Evolutionary conservation across 495 filamentous ascomycete genomes (phyloP).

Genomic region (Hypoxylon crocopeplum): DNA sequence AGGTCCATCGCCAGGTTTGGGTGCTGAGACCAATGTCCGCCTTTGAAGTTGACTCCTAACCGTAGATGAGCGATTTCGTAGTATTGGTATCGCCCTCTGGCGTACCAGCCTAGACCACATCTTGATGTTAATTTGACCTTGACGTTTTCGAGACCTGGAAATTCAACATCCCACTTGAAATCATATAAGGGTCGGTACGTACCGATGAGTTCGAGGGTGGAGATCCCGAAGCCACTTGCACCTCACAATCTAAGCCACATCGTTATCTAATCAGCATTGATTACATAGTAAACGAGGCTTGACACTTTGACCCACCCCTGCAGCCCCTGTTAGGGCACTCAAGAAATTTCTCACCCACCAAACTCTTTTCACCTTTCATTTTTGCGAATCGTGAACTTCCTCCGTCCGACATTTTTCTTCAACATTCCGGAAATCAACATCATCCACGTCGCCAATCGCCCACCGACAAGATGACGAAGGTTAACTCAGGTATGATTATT

Average conservation of each 20-base stretch:
- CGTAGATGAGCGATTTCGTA: constrained; percentile 20
- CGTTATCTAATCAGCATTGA: constrained; percentile 14
- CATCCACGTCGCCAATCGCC: constrained; percentile 32
- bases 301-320: background rate
- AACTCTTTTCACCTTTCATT: constrained; percentile 5
- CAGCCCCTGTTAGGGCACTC: constrained; percentile 29
- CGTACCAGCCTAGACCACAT: constrained; percentile 50
- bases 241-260: constrained; percentile 14
- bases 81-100: constrained; percentile 35
- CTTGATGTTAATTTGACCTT: constrained; percentile 17
- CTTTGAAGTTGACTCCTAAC: constrained; percentile 35
- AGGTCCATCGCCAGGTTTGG: constrained; percentile 66
- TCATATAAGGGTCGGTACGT: constrained; percentile 16
- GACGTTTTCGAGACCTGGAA: constrained; percentile 16
- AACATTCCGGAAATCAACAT: constrained; percentile 4
- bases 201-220: background rate
- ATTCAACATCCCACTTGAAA: constrained; percentile 26
- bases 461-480: constrained; percentile 62
- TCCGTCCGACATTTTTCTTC: constrained; percentile 6
- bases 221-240: too few relatives aligned
- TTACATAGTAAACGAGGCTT: constrained; percentile 3
- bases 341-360: constrained; percentile 33
- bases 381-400: constrained; percentile 26
- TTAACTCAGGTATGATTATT: constrained; percentile 56
- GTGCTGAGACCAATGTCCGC: constrained; percentile 51